A percentile compares a stretch with the other conserved stretches of the same genome.
Evolutionary conservation across 495 filamentous ascomycete genomes (phyloP).

Genomic region (Aspergillus saccharolyticus): DNA sequence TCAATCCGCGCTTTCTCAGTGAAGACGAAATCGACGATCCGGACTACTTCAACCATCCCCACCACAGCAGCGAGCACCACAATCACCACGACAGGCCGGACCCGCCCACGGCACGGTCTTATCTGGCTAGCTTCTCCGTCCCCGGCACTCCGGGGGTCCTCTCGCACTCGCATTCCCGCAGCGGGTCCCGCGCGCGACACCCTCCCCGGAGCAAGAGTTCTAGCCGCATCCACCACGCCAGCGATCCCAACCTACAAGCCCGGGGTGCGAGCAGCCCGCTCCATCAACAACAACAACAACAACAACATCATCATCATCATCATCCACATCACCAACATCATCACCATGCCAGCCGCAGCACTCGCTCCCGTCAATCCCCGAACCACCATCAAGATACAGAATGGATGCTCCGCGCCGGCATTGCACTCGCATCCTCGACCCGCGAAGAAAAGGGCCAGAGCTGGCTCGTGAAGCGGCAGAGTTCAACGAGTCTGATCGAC

Average conservation of each 20-base stretch:
- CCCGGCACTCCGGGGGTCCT: slow-evolving; percentile 45
- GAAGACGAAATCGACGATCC: slow-evolving; percentile 15
- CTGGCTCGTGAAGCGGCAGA: slow-evolving; percentile 69
- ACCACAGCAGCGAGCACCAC: too few species aligned
- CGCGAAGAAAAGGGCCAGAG: slow-evolving; percentile 74
- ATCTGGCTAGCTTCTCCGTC: slow-evolving; percentile 42
- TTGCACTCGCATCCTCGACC: slow-evolving; percentile 61
- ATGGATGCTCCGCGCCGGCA: slow-evolving; percentile 72
- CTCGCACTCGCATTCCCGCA: slow-evolving; percentile 39
- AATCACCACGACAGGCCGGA: slow-evolving; percentile 11
- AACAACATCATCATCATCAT: slow-evolving; percentile 18
- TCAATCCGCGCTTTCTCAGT: slow-evolving; percentile 61
- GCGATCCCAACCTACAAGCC: slow-evolving; percentile 34
- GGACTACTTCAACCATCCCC: slow-evolving; percentile 32
- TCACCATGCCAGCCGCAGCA: slow-evolving; percentile 7
- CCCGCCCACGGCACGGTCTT: slow-evolving; percentile 26
- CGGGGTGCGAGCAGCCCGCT: slow-evolving; percentile 21
- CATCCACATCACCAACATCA: slow-evolving; percentile 17
- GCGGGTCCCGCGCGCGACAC: slow-evolving; percentile 37
- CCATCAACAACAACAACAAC: slow-evolving; percentile 22
- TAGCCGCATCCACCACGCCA: slow-evolving; percentile 24
- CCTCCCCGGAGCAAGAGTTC: slow-evolving; percentile 39
- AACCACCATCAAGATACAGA: slow-evolving; percentile 48
- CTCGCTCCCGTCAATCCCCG: slow-evolving; percentile 6
- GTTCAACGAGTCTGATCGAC: slow-evolving; percentile 61